Evolutionary conservation across 2,329 filamentous ascomycete genomes (phyloP), one percentile per base, ranked within the genome.

Genomic region (Trichoderma semiorbis): DNA sequence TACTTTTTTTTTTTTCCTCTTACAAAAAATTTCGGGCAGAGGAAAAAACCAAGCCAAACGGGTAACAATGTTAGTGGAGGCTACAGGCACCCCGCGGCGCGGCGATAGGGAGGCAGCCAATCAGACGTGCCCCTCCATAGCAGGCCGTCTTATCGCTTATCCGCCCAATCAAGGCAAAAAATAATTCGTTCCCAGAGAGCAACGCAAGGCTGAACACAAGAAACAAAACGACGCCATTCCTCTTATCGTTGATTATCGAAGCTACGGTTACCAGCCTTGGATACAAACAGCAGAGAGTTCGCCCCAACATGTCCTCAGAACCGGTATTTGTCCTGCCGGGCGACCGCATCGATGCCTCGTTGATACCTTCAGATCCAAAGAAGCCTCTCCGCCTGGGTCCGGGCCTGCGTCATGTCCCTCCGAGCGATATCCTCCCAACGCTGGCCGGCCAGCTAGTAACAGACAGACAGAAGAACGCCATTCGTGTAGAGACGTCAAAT

Each of bases 391-490:
- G 93, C 70, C 87, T 98, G 30, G 95, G 95, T 32, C 93, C 94
- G 18, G 95, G 95, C 70, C 86, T 98, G 71, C 92, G 92, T 73
- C 91, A 97, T 80, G 90, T 94, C 72, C 93, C 93, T 57, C 92
- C 93, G n/a, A 88, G 88, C 75, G 90, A 89, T 50, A 90, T 96
- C 76, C 86, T 91, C 74, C 85, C 92, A 74, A 90, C 90, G 70
- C 86, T 93, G 74, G 88, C 89, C 69, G 91, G 90, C 76, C 87
- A 90, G 77, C 85, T 95, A 71, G 86, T 89, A 72, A 88, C 88
- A 72, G 91, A 95, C 80, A 84, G 82, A 76, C 86, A 86, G 81
- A 96, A 95, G 84, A 93, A 93, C 80, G 89, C 92, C 5, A 86
- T 95, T 73, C 94, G 92, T 86, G 85, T 96, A 72, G 93, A 96